Evolutionary conservation across 148 eudicot genomes (phyloP), one percentile per base, ranked within the genome.

Genomic region (Vaccinium macrocarpon): DNA sequence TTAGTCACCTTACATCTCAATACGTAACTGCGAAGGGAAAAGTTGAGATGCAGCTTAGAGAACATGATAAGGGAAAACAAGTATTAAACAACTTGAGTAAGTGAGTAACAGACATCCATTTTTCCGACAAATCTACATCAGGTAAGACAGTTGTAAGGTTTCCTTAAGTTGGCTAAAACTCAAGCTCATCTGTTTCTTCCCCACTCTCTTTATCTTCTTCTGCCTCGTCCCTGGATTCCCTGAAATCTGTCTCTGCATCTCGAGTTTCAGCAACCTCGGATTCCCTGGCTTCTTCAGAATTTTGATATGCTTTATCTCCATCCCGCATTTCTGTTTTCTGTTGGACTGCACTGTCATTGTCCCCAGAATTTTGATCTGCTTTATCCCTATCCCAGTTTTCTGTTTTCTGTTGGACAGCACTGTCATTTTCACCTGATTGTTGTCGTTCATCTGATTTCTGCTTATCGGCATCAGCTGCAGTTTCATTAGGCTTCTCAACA

Each of bases 131-230:
- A 27, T 71, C 78, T 70, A 35, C 66, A 52, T 32, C 18, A 21
- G 25, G 64, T 27, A 71, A 71, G 27, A 29, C 48, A 49, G n/a
- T 49, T 76, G 0, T 1, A 46, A 77, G 73, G 62, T 59, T 27
- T 46, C 74, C 14, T 18, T 29, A 48, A 81, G 53, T 46, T 59
- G 15, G 61, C 83, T 85, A 79, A 75, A 82, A 75, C 23, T 61
- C 82, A 6, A 72, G 50, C 70, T 86, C 85, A 8, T 84, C 84
- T 59, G 82, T 49, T 35, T 79, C 77, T n/a, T 74, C 85, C 51
- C 51, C 79, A 42, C 73, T 35, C 0, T 38, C 76, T 62, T 51
- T 74, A 10, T 83, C 79, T 82, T 84, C 89, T 76, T 68, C 85
- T 16, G 48, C 42, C 53, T 75, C 32, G 5, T 53, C 38, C 75